Evolutionary conservation across 2,329 filamentous ascomycete species (phyloP).

Genomic region (Arthroderma uncinatum): DNA sequence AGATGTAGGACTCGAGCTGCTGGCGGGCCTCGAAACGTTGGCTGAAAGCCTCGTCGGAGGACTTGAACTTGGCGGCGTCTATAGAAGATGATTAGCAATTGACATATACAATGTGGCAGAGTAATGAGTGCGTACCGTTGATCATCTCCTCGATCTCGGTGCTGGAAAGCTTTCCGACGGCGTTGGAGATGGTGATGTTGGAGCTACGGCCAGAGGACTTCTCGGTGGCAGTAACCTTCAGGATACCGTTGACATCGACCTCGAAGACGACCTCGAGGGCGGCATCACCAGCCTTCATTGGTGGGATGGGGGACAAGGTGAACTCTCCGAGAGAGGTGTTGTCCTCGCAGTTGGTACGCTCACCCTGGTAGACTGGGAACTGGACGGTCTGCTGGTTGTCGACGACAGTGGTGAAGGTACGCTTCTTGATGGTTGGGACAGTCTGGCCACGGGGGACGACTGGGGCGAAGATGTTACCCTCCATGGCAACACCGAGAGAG

Average conservation of each 20-base stretch:
- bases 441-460: conserved; percentile 73
- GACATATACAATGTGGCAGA: neutral
- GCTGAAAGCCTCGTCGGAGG: conserved; percentile 93
- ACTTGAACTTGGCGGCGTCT: conserved; percentile 98
- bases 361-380: conserved; percentile 92
- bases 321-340: conserved; percentile 98
- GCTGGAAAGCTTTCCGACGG: conserved; percentile 92
- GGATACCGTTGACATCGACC: conserved; percentile 99
- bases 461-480: conserved; percentile 96
- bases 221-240: conserved; percentile 98
- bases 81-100: conserved; percentile 7
- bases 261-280: conserved; percentile 98
- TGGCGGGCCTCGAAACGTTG: conserved; percentile 99
- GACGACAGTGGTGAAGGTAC: conserved; percentile 67
- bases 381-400: conserved; percentile 67
- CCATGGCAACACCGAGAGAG: conserved; percentile 97
- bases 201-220: conserved; percentile 95
- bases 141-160: conserved; percentile 98
- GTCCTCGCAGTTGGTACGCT: conserved; percentile 95
- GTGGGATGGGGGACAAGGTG: conserved; percentile 76
- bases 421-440: conserved; percentile 71
- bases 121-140: conserved; percentile 46
- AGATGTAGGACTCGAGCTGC: conserved; percentile 98
- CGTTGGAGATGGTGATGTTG: conserved; percentile 99
- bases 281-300: conserved; percentile 86